Percentiles rank a stretch among this genome's conserved stretches.
These are phyloP conservation scores for Nemania sp. DNA, from an alignment of 2,329 filamentous ascomycete genomes.

Conservation along the genomic window DNA sequence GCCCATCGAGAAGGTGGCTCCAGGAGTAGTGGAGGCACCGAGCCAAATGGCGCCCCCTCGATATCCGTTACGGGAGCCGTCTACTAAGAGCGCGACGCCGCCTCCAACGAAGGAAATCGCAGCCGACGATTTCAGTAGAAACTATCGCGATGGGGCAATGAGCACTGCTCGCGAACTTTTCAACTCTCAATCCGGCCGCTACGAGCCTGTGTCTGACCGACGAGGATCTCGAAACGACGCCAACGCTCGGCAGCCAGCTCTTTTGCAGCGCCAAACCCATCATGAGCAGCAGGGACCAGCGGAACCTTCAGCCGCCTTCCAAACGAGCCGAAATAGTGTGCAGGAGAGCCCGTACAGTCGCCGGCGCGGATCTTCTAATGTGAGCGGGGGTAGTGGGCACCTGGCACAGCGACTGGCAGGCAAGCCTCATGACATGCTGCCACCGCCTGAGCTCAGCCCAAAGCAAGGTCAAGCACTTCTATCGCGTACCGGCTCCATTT, in stretches of 20 bases:
- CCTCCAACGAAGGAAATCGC: slow-evolving; percentile 77
- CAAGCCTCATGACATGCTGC: slow-evolving; percentile 50
- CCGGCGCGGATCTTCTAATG: slow-evolving; percentile 84
- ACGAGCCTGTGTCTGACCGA: slow-evolving; percentile 84
- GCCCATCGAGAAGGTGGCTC: slow-evolving; percentile 79
- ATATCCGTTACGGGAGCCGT: slow-evolving; percentile 57
- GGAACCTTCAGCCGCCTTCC: slow-evolving; percentile 85
- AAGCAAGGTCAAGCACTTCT: slow-evolving; percentile 38
- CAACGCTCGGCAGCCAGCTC: slow-evolving; percentile 70
- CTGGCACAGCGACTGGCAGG: slow-evolving; percentile 59
- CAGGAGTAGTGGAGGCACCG: slow-evolving; percentile 62
- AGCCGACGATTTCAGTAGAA: slow-evolving; percentile 88
- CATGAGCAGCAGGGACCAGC: slow-evolving; percentile 67
- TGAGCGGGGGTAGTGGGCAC: slow-evolving; percentile 81
- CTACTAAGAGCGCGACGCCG: slow-evolving; percentile 57
- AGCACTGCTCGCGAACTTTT: slow-evolving; percentile 75
- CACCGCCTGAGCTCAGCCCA: slow-evolving; percentile 45
- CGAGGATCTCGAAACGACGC: slow-evolving; percentile 71
- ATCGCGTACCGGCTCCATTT: slow-evolving; percentile 51
- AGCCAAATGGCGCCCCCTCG: slow-evolving; percentile 44
- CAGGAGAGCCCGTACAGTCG: slow-evolving; percentile 72
- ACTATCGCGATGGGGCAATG: slow-evolving; percentile 72
- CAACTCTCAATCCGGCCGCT: slow-evolving; percentile 93
- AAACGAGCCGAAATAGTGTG: slow-evolving; percentile 69
- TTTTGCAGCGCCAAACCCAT: slow-evolving; percentile 74